phyloP scores from a whole-genome alignment of 352 stramenopile genomes.

The Aphanomyces cochlioides region DNA sequence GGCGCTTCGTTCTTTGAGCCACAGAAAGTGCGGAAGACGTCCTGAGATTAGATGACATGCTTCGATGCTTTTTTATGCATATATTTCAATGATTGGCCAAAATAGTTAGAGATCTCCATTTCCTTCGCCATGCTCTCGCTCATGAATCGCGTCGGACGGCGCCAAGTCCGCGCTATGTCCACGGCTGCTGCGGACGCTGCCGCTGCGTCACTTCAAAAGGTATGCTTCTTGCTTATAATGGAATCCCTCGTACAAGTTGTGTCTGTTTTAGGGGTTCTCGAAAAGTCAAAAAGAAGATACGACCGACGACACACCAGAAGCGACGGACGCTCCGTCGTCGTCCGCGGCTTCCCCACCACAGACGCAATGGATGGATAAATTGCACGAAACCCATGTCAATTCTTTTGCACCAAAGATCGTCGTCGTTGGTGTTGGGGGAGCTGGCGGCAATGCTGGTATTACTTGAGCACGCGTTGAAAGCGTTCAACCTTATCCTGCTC shows the following conservation, averaged over 20 bases:
- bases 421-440: slow-evolving; percentile 81
- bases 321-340: neutral
- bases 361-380: slow-evolving; percentile 25
- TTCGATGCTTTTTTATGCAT: neutral
- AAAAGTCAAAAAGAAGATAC: slow-evolving; percentile 22
- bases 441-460: slow-evolving; percentile 80
- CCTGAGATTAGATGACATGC: too few relatives aligned
- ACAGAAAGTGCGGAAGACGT: neutral
- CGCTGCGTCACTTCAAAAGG: slow-evolving; percentile 29
- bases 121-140: neutral
- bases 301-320: slow-evolving; percentile 9
- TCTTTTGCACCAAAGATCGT: slow-evolving; percentile 84
- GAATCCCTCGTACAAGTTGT: neutral
- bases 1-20: slow-evolving; percentile 1
- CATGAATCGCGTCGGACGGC: neutral
- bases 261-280: slow-evolving; percentile 17
- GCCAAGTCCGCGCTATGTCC: slow-evolving; percentile 20
- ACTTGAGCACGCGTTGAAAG: neutral
- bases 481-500: slow-evolving; percentile 4
- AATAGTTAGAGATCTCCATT: slow-evolving; percentile 2
- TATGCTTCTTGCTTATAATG: neutral
- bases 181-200: slow-evolving; percentile 23
- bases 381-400: slow-evolving; percentile 41
- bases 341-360: neutral
- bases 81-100: slow-evolving; percentile 1